Percentiles rank a stretch among this genome's conserved stretches.
Evolutionary conservation across 345 rosid genomes (phyloP).

Genomic region (Pistacia integerrima): DNA sequence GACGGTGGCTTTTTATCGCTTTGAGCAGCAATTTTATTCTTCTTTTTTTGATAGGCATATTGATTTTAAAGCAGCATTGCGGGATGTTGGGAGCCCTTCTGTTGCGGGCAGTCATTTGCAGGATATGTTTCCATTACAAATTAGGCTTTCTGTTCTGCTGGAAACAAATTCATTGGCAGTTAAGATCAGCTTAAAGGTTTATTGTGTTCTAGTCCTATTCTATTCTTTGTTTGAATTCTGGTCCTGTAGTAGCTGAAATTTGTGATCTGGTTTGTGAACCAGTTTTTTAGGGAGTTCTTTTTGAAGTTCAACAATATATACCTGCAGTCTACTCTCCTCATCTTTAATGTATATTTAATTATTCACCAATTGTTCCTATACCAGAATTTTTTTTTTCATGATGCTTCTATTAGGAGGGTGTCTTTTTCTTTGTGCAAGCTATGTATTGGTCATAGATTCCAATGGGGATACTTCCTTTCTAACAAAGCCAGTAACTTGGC

Average conservation of each 20-base stretch:
- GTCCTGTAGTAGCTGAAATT: conserved; percentile 4
- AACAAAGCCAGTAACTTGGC: neutral
- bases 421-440: neutral
- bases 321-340: neutral
- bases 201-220: conserved; percentile 8
- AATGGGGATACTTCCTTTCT: neutral
- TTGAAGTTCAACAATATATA: no score
- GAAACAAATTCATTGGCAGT: conserved; percentile 51
- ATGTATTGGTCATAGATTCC: neutral
- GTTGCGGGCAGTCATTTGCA: conserved; percentile 42
- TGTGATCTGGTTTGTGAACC: conserved; percentile 1
- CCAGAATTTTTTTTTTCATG: neutral
- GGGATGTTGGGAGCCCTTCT: conserved; percentile 29
- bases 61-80: conserved; percentile 33
- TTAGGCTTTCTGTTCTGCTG: conserved; percentile 50
- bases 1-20: neutral
- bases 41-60: conserved; percentile 45
- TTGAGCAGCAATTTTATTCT: conserved; percentile 10
- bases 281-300: neutral
- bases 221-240: conserved; percentile 12
- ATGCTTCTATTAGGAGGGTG: neutral
- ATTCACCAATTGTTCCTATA: neutral
- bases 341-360: neutral
- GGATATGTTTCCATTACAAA: conserved; percentile 59
- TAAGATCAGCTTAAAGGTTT: conserved; percentile 53